A percentile compares a stretch with the other conserved stretches of the same genome.
These are phyloP conservation scores for Ciborinia camelliae DNA, from an alignment of 2,329 filamentous ascomycete species.

Conservation along the genomic window DNA sequence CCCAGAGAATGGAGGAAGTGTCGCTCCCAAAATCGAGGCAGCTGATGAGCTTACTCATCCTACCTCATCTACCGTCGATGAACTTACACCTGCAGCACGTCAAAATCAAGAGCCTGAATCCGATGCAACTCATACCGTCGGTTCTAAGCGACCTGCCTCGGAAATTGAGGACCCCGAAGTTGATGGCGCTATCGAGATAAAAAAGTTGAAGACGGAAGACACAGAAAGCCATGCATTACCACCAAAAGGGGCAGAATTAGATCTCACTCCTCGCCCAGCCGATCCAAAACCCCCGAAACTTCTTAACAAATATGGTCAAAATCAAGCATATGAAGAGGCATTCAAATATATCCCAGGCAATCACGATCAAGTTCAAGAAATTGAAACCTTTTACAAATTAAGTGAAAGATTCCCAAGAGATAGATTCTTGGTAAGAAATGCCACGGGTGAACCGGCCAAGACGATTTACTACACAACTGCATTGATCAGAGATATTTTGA, in stretches of 20 bases:
- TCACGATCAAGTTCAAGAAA: conserved; percentile 72
- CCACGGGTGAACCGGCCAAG: conserved; percentile 80
- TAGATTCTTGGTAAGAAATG: conserved; percentile 95
- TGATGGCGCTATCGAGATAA: conserved; percentile 36
- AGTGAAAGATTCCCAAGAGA: conserved; percentile 81
- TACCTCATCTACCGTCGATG: conserved; percentile 29
- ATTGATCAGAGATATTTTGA: conserved; percentile 79
- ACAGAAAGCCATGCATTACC: conserved; percentile 25
- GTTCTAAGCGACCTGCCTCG: conserved; percentile 39
- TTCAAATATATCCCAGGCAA: conserved; percentile 83
- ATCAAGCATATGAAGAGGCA: conserved; percentile 70
- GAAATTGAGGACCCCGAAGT: conserved; percentile 33
- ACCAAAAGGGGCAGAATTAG: conserved; percentile 36
- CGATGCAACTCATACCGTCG: conserved; percentile 27
- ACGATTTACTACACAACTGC: conserved; percentile 94
- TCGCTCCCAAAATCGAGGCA: conserved; percentile 36
- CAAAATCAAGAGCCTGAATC: conserved; percentile 36
- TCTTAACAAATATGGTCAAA: conserved; percentile 31
- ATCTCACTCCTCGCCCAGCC: conserved; percentile 31
- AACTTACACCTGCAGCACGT: conserved; percentile 32
- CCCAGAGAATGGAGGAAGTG: conserved; percentile 34
- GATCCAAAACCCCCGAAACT: conserved; percentile 23
- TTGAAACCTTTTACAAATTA: conserved; percentile 82
- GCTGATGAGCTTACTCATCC: conserved; percentile 31
- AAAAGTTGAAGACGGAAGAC: conserved; percentile 45